Conservation (phyloP, 108 stramenopile genomes). For the Craspedostauros australis region DNA sequence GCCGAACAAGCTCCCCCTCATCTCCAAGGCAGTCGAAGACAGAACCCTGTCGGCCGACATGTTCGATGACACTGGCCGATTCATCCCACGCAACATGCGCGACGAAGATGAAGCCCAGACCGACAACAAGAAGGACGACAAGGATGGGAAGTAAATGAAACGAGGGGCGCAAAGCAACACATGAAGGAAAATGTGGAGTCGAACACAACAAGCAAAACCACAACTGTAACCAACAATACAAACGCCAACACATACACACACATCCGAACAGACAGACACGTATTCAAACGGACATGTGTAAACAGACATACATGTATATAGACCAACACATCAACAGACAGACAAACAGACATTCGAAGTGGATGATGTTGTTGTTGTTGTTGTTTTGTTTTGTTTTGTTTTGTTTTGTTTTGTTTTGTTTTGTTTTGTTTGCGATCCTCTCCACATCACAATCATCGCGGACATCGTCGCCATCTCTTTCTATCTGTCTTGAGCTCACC, state of each 20-base stretch:
- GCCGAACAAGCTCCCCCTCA: conserved; percentile 69
- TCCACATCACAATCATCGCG: background rate
- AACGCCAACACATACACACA: too few species aligned
- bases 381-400: background rate
- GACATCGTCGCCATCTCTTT: background rate
- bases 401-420: background rate
- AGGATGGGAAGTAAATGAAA: conserved; percentile 23
- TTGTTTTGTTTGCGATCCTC: background rate
- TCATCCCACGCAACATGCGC: conserved; percentile 11
- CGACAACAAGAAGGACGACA: conserved; percentile 15
- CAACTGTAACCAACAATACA: too few species aligned
- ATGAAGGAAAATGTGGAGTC: too few species aligned
- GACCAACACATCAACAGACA: too few species aligned
- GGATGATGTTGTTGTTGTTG: background rate
- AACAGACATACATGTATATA: too few species aligned
- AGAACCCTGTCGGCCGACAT: conserved; percentile 82
- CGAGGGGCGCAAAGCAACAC: too few species aligned
- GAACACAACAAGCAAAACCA: too few species aligned
- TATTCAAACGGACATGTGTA: too few species aligned
- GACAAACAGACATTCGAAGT: too few species aligned
- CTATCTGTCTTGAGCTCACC: background rate
- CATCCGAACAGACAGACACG: too few species aligned
- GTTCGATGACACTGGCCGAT: conserved; percentile 42
- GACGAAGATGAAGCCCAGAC: conserved; percentile 20
- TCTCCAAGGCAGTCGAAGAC: conserved; percentile 58